Conservation (phyloP, 2,329 filamentous ascomycete genomes). For the Aspergillus sp. region DNA sequence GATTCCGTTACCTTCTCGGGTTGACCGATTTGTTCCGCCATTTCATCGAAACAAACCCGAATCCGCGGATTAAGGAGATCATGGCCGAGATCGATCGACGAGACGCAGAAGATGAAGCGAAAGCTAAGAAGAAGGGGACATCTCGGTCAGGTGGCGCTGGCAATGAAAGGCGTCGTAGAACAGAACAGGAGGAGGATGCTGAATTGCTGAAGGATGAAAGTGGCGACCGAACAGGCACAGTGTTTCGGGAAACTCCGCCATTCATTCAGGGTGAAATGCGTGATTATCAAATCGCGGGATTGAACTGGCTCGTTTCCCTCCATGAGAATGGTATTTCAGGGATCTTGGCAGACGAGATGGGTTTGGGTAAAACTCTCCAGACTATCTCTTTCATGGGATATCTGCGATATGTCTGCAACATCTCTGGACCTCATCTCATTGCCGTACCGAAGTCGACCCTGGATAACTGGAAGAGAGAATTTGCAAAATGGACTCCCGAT, state of each 20-base stretch:
- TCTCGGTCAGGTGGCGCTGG: constrained; percentile 77
- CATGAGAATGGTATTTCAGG: constrained; percentile 99
- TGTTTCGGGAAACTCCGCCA: constrained; percentile 89
- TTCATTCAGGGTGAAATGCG: constrained; percentile 85
- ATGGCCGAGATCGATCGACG: constrained; percentile 92
- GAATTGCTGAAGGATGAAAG: constrained; percentile 78
- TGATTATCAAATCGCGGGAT: constrained; percentile 89
- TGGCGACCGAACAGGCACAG: constrained; percentile 74
- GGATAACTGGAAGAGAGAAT: constrained; percentile 97
- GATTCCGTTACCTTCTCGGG: constrained; percentile 90
- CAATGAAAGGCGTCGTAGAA: constrained; percentile 71
- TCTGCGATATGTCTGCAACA: constrained; percentile 80
- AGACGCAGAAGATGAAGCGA: constrained; percentile 64
- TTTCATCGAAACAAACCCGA: constrained; percentile 96
- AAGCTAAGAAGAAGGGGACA: constrained; percentile 65
- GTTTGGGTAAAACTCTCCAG: constrained; percentile 92
- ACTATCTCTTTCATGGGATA: constrained; percentile 97
- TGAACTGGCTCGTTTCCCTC: constrained; percentile 96
- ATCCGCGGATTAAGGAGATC: constrained; percentile 87
- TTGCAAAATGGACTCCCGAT: constrained; percentile 87
- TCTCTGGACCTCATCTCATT: constrained; percentile 82
- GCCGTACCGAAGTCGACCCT: constrained; percentile 93
- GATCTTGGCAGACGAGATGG: constrained; percentile 97
- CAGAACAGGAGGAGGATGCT: constrained; percentile 95
- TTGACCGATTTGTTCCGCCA: constrained; percentile 95